Percentiles rank a stretch among this genome's conserved stretches.
phyloP scores from a whole-genome alignment of 2,329 filamentous ascomycete genomes.

The Pseudovirgaria hyperparasitica region DNA sequence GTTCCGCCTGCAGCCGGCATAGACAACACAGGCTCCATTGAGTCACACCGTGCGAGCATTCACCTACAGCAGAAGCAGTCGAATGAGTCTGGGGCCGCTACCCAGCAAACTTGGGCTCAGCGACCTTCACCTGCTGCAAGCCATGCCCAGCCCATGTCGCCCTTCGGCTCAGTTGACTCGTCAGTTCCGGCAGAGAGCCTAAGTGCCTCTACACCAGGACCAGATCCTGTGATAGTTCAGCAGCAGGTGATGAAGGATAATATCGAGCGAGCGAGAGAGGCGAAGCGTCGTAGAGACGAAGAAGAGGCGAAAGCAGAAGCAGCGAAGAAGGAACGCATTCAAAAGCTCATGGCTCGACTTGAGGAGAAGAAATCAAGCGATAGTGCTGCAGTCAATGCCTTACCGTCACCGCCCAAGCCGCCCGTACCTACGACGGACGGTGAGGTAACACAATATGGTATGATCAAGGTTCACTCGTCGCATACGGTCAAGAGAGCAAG shows the following conservation, averaged over 20 bases:
- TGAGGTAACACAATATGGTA: constrained; percentile 46
- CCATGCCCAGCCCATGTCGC: constrained; percentile 21
- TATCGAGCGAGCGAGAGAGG: constrained; percentile 54
- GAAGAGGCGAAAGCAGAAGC: constrained; percentile 61
- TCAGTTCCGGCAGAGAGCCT: constrained; percentile 13
- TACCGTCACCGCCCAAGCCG: constrained; percentile 41
- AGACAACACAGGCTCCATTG: too few species aligned
- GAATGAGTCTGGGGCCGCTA: constrained; percentile 3
- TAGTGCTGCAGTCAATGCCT: constrained; percentile 20
- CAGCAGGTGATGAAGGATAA: constrained; percentile 57
- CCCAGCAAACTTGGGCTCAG: constrained; percentile 12
- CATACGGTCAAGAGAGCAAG: constrained; percentile 32
- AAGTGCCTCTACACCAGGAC: constrained; percentile 34
- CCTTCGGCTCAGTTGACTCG: constrained; percentile 20
- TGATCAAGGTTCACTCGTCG: constrained; percentile 49
- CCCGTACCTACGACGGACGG: constrained; percentile 44
- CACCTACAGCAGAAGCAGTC: too few species aligned
- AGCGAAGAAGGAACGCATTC: constrained; percentile 57
- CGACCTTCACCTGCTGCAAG: constrained; percentile 17
- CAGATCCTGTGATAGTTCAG: constrained; percentile 53
- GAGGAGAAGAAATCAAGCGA: constrained; percentile 29
- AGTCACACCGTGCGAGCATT: too few species aligned
- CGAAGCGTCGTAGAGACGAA: constrained; percentile 48
- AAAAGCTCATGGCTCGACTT: constrained; percentile 45
- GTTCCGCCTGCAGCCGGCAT: too few species aligned